These are phyloP conservation scores for Kodamaea plutei DNA, from an alignment of 1,139 yeast species.

Conservation along the genomic window DNA sequence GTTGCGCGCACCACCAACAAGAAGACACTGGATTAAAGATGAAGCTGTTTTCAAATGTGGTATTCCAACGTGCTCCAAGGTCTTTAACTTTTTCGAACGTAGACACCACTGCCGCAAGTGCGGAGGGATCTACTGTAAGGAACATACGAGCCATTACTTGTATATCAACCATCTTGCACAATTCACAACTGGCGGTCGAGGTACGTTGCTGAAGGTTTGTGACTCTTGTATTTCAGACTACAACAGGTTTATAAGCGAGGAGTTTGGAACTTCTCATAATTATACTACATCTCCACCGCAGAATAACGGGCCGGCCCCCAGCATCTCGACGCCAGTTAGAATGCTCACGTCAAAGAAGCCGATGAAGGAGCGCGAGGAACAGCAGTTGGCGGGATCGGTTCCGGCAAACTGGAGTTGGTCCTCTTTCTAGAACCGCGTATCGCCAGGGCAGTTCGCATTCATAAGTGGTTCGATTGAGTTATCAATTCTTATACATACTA, in stretches of 20 bases:
- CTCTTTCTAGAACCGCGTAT: constrained; percentile 55
- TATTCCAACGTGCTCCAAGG: constrained; percentile 51
- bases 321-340: constrained; percentile 3
- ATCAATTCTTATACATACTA: too few relatives aligned
- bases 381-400: constrained; percentile 47
- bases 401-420: constrained; percentile 85
- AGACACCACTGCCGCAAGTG: constrained; percentile 94
- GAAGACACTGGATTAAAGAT: constrained; percentile 80
- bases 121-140: constrained; percentile 86
- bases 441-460: too few relatives aligned
- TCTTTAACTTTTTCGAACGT: constrained; percentile 73
- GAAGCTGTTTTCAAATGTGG: constrained; percentile 58
- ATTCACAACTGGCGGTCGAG: constrained; percentile 72
- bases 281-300: neutral
- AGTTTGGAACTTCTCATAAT: constrained; percentile 28
- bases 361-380: neutral
- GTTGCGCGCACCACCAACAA: constrained; percentile 49
- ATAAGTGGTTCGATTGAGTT: too few relatives aligned
- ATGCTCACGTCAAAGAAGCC: constrained; percentile 2
- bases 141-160: constrained; percentile 51
- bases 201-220: constrained; percentile 76
- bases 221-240: constrained; percentile 69
- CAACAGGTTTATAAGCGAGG: constrained; percentile 44
- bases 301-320: neutral
- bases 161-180: constrained; percentile 68